phyloP scores from a whole-genome alignment of 805 yeast species.

The Blastobotrys peoriensis region DNA sequence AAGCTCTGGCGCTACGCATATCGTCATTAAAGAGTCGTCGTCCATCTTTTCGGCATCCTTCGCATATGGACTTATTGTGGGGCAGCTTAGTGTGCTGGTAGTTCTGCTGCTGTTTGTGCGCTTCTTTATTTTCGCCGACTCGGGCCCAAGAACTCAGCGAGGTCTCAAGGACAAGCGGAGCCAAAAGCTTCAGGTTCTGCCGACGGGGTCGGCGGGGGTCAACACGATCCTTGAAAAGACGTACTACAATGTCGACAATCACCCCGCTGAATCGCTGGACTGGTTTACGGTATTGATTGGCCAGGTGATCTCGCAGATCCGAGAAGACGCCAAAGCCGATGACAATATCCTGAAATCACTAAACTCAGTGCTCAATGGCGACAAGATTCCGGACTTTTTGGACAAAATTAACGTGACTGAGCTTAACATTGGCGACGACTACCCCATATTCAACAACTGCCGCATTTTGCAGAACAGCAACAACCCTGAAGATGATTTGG shows the following conservation, averaged over 20 bases:
- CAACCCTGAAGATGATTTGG: slow-evolving; percentile 42
- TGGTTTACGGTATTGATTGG: slow-evolving; percentile 96
- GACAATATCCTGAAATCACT: slow-evolving; percentile 81
- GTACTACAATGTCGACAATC: slow-evolving; percentile 83
- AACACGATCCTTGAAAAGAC: slow-evolving; percentile 74
- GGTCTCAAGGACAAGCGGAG: slow-evolving; percentile 7
- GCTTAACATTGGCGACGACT: slow-evolving; percentile 89
- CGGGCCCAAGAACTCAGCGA: slow-evolving; percentile 15
- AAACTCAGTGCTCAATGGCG: slow-evolving; percentile 53
- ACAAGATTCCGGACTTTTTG: slow-evolving; percentile 71
- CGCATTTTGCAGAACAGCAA: slow-evolving; percentile 43
- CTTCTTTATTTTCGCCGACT: slow-evolving; percentile 38
- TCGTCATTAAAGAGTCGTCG: neutral
- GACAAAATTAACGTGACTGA: slow-evolving; percentile 77
- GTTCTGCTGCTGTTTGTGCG: slow-evolving; percentile 33
- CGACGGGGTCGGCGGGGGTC: slow-evolving; percentile 22
- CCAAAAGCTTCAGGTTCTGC: slow-evolving; percentile 20
- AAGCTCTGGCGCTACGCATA: neutral
- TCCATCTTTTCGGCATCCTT: slow-evolving; percentile 21
- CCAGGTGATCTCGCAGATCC: slow-evolving; percentile 77
- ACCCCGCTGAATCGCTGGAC: slow-evolving; percentile 84
- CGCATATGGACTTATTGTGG: slow-evolving; percentile 34
- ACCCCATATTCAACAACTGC: slow-evolving; percentile 92
- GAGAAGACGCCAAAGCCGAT: slow-evolving; percentile 80
- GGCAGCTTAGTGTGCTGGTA: slow-evolving; percentile 36